Base-by-base conservation (phyloP, 2,329 filamentous ascomycete species). In the Aspergillus flavus region DNA sequence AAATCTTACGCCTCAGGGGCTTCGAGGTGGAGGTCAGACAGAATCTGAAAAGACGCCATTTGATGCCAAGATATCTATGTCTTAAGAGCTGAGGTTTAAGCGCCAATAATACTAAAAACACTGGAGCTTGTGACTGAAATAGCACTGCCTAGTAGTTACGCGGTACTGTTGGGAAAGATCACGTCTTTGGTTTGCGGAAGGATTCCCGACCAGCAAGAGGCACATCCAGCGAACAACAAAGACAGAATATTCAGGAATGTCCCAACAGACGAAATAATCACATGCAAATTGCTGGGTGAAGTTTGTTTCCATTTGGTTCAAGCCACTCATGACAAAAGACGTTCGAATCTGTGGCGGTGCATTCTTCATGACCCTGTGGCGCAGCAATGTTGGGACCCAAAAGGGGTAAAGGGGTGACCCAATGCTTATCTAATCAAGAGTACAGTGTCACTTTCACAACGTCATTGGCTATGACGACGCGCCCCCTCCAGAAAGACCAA, bases 11-110 rank as follows among this genome's bases (percentile, higher is more conserved):
- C 74, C 50, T 78, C 76, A 0, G 81, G 79, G 10, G 71, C 69
- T 69, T 88, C 85, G 9, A 88, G 78, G 64, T 88, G 86, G 4
- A 88, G 77, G 71, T 88, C 86, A 0, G 85, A 87, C n/a, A 87
- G 61, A 54, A 88, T 81, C 66, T 87, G 78, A 58, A 80, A 64
- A 36, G 45, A 52, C 34, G 65, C 65, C 71, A 74, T 71, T 50
- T 14, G 7, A 50, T 5, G 46, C 46, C 46, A 50, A 50, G 46
- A 50, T 30, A 30, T 50, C 23, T 19, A 6, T 30, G 46, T 28
- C 45, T 50, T 19, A 16, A 36, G 34, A 16, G 34, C 34, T 36
- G 34, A 36, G 14, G 26, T 50, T 50, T 30, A 50, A 50, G 26
- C 46, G 26, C 46, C 46, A n/a, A 26, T 50, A 50, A 50, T 26